Evolutionary conservation across 176 grass and related monocot genomes (phyloP).

Genomic region (Ampelocalamus luodianensis): DNA sequence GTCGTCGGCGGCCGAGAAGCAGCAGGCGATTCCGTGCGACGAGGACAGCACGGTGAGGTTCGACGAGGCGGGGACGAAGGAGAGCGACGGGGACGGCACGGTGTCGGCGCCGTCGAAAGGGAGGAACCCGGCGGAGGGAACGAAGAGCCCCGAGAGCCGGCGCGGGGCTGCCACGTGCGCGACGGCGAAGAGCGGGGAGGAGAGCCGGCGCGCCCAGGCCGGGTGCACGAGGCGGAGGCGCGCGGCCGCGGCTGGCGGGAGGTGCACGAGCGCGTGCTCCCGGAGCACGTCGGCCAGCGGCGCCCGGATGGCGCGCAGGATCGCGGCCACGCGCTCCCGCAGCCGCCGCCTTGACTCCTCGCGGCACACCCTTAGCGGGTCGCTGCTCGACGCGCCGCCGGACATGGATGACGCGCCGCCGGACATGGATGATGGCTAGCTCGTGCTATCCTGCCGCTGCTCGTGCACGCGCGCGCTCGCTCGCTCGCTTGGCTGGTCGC

Average conservation of each 20-base stretch:
- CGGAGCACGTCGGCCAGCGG: slow-evolving; percentile 55
- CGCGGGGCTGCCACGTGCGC: slow-evolving; percentile 46
- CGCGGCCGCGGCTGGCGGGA: slow-evolving; percentile 30
- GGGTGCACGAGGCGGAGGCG: slow-evolving; percentile 52
- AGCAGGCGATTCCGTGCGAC: slow-evolving; percentile 57
- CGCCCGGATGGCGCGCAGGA: background rate
- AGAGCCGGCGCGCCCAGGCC: slow-evolving; percentile 37
- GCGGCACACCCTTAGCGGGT: background rate
- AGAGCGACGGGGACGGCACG: slow-evolving; percentile 40
- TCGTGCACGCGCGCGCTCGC: background rate
- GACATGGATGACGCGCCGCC: background rate
- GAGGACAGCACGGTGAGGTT: slow-evolving; percentile 41
- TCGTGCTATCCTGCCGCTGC: too few species aligned
- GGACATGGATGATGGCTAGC: slow-evolving; percentile 8
- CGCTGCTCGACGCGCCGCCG: background rate
- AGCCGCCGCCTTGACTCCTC: background rate
- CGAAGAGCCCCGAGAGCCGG: slow-evolving; percentile 44
- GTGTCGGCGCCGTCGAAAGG: slow-evolving; percentile 37
- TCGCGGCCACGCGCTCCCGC: background rate
- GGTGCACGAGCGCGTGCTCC: slow-evolving; percentile 50
- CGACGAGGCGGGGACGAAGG: slow-evolving; percentile 41
- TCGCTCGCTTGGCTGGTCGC: background rate
- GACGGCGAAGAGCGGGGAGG: slow-evolving; percentile 60
- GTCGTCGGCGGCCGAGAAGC: slow-evolving; percentile 31
- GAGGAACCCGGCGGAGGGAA: background rate